A percentile compares a stretch with the other conserved stretches of the same genome.
phyloP scores from a whole-genome alignment of 345 rosid species.

The Aegle marmelos region DNA sequence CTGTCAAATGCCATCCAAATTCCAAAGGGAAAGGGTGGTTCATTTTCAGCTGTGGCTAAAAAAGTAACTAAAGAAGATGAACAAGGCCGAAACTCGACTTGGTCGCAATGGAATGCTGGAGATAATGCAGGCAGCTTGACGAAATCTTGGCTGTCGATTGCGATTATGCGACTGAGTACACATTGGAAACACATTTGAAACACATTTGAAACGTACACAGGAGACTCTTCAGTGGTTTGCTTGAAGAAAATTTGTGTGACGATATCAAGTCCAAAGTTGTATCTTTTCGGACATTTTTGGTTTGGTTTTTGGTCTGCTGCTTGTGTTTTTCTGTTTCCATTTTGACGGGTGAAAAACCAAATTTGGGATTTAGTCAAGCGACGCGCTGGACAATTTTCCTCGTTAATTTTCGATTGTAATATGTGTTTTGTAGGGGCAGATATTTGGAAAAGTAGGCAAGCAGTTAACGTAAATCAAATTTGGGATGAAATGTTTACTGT shows the following conservation, averaged over 20 bases:
- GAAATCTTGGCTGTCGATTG: conserved; percentile 12
- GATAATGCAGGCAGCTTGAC: conserved; percentile 12
- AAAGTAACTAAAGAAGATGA: conserved; percentile 14
- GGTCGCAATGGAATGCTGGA: conserved; percentile 20
- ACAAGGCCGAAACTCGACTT: conserved; percentile 26
- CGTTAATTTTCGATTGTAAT: no score
- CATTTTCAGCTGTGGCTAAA: conserved; percentile 22
- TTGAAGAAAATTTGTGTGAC: not conserved
- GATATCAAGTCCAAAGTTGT: not conserved
- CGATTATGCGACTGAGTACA: not conserved
- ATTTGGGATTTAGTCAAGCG: no score
- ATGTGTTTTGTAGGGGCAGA: no score
- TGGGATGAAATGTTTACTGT: no score
- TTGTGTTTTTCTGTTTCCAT: no score
- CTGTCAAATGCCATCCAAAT: no score
- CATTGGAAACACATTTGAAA: not conserved
- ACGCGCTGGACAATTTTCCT: no score
- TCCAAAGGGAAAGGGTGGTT: conserved; percentile 19
- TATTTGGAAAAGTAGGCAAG: no score
- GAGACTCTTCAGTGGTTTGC: not conserved
- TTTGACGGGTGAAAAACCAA: no score
- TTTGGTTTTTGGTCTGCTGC: not conserved
- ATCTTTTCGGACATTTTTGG: not conserved
- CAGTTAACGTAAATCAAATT: no score
- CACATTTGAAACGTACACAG: not conserved